Percentiles rank a stretch among this genome's conserved stretches.
These are phyloP conservation scores for Trichoderma endophyticum DNA, from an alignment of 2,329 filamentous ascomycete species.

Conservation along the genomic window DNA sequence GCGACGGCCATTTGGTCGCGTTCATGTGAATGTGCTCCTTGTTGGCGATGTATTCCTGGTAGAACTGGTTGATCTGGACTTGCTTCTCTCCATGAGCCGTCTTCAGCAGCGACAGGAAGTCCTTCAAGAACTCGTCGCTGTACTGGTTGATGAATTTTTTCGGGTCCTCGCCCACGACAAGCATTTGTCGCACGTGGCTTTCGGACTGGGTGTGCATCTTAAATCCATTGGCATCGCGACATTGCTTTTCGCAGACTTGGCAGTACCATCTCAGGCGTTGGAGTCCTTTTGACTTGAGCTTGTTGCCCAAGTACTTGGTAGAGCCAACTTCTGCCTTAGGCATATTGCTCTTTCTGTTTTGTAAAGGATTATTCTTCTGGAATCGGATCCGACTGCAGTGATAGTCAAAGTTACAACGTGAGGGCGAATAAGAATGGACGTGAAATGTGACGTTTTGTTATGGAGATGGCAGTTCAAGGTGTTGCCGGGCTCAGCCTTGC, in stretches of 20 bases:
- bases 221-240: constrained; percentile 83
- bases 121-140: constrained; percentile 73
- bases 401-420: not conserved
- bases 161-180: constrained; percentile 81
- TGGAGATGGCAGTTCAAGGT: not conserved
- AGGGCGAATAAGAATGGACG: not conserved
- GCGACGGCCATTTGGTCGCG: constrained; percentile 78
- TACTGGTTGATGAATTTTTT: constrained; percentile 81
- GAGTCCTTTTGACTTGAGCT: constrained; percentile 76
- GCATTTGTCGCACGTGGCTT: constrained; percentile 83
- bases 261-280: constrained; percentile 92
- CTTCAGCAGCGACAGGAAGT: constrained; percentile 73
- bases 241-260: constrained; percentile 65
- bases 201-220: constrained; percentile 85
- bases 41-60: constrained; percentile 86
- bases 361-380: not conserved
- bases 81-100: constrained; percentile 89
- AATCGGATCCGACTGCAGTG: not conserved
- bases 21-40: constrained; percentile 94
- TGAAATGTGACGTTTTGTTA: not conserved
- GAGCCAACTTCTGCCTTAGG: constrained; percentile 87
- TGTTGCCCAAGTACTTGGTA: constrained; percentile 86
- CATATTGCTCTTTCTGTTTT: constrained; percentile 59
- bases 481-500: constrained; percentile 19
- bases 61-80: constrained; percentile 87